phyloP scores from a whole-genome alignment of 169 alveolate genomes.

The Plasmodium blacklocki region DNA sequence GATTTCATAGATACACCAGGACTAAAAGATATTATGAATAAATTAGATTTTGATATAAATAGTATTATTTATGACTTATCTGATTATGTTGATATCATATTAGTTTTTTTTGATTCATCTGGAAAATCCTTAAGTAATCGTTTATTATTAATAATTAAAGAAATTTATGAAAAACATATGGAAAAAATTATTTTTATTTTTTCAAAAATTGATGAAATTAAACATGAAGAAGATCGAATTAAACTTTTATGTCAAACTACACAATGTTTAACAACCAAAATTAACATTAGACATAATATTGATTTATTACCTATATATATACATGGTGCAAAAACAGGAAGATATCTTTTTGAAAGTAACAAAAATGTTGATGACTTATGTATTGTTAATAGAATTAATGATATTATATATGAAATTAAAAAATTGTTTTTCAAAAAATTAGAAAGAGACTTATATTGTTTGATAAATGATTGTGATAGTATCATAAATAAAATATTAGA shows the following conservation, averaged over 20 bases:
- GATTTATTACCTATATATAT: conserved; percentile 78
- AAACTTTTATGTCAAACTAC: conserved; percentile 81
- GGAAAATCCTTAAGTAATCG: conserved; percentile 85
- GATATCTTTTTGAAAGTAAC: conserved; percentile 46
- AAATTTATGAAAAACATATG: conserved; percentile 77
- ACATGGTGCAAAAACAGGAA: conserved; percentile 78
- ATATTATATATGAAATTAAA: conserved; percentile 54
- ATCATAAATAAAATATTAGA: conserved; percentile 46
- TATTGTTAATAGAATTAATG: conserved; percentile 54
- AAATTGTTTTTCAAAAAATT: conserved; percentile 51
- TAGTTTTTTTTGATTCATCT: conserved; percentile 85
- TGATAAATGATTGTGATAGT: conserved; percentile 39
- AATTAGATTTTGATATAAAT: conserved; percentile 82
- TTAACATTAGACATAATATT: conserved; percentile 71
- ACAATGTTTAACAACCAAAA: conserved; percentile 76
- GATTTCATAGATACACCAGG: conserved; percentile 90
- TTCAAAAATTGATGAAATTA: conserved; percentile 82
- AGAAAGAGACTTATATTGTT: conserved; percentile 55
- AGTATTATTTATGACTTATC: conserved; percentile 81
- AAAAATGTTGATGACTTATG: conserved; percentile 28
- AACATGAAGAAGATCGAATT: conserved; percentile 79
- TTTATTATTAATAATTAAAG: conserved; percentile 76
- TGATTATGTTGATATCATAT: conserved; percentile 81
- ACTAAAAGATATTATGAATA: conserved; percentile 83
- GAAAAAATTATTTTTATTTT: conserved; percentile 78